phyloP scores from a whole-genome alignment of 495 filamentous ascomycete species.

The Symbiotaphrina buchneri region DNA sequence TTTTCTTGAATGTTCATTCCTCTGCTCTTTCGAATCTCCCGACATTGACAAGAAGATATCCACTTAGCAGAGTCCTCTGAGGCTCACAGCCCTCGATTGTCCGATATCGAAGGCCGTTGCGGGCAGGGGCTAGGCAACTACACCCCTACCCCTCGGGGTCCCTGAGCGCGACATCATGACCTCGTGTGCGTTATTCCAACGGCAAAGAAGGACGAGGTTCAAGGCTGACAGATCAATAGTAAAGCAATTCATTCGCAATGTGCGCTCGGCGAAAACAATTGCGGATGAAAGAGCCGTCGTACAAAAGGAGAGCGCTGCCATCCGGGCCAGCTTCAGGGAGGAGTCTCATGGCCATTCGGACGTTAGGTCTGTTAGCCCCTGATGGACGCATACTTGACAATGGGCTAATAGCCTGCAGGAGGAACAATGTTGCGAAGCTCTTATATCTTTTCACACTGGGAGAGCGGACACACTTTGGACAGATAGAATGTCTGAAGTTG shows the following conservation, averaged over 20 bases:
- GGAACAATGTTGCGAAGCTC: conserved; percentile 97
- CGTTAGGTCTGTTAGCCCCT: conserved; percentile 40
- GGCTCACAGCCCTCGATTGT: too few relatives aligned
- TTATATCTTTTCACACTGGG: conserved; percentile 97
- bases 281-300: conserved; percentile 95
- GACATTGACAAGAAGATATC: too few relatives aligned
- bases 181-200: too few relatives aligned
- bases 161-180: too few relatives aligned
- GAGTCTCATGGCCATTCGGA: conserved; percentile 84
- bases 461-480: conserved; percentile 93
- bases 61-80: too few relatives aligned
- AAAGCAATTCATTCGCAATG: conserved; percentile 99
- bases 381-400: too few relatives aligned
- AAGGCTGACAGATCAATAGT: conserved; percentile 29
- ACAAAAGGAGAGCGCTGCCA: conserved; percentile 95
- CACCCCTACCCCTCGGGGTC: too few relatives aligned
- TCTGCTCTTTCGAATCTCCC: too few relatives aligned
- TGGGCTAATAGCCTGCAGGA: conserved; percentile 40
- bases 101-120: too few relatives aligned
- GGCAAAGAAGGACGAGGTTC: too few relatives aligned
- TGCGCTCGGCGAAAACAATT: conserved; percentile 93
- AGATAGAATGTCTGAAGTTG: conserved; percentile 97
- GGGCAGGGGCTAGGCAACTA: too few relatives aligned
- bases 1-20: too few relatives aligned
- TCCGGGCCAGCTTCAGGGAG: conserved; percentile 89